These are phyloP conservation scores for Papiliotrema nemorosa DNA, from an alignment of 1,284 basidiomycete species.

Conservation along the genomic window DNA sequence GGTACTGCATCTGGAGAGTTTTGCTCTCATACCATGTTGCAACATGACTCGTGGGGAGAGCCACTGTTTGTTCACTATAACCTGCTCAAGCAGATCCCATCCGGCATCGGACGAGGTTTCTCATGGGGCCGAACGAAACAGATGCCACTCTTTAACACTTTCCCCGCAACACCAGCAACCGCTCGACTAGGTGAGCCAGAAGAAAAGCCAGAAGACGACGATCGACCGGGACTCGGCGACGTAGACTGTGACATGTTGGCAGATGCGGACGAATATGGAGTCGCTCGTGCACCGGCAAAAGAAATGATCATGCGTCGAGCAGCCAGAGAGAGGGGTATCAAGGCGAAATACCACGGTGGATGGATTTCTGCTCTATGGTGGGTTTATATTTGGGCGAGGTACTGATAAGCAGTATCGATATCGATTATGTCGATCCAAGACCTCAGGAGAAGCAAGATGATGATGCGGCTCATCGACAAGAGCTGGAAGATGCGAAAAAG, in stretches of 20 bases:
- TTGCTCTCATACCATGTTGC: constrained; percentile 52
- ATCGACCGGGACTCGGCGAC: constrained; percentile 39
- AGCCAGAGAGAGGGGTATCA: constrained; percentile 45
- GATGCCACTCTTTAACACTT: constrained; percentile 40
- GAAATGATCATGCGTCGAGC: constrained; percentile 43
- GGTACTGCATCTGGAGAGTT: constrained; percentile 43
- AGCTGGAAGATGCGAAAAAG: neutral
- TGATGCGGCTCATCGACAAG: constrained; percentile 12
- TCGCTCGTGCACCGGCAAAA: constrained; percentile 40
- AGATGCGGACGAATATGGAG: constrained; percentile 48
- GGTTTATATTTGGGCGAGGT: constrained; percentile 10
- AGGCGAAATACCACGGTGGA: constrained; percentile 47
- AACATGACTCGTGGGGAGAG: constrained; percentile 50
- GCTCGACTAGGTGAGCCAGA: constrained; percentile 33
- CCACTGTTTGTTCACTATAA: constrained; percentile 53
- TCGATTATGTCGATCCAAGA: constrained; percentile 40
- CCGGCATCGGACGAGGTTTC: constrained; percentile 43
- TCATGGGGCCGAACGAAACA: constrained; percentile 50
- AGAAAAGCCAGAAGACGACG: constrained; percentile 29
- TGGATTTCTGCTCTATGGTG: constrained; percentile 45
- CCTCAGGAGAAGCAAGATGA: constrained; percentile 25
- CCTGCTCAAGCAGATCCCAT: constrained; percentile 52
- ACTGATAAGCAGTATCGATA: constrained; percentile 29
- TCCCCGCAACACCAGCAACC: constrained; percentile 28
- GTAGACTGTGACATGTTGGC: constrained; percentile 53